These are phyloP conservation scores for Fusarium caatingaense DNA, from an alignment of 2,329 filamentous ascomycete genomes.

Conservation along the genomic window DNA sequence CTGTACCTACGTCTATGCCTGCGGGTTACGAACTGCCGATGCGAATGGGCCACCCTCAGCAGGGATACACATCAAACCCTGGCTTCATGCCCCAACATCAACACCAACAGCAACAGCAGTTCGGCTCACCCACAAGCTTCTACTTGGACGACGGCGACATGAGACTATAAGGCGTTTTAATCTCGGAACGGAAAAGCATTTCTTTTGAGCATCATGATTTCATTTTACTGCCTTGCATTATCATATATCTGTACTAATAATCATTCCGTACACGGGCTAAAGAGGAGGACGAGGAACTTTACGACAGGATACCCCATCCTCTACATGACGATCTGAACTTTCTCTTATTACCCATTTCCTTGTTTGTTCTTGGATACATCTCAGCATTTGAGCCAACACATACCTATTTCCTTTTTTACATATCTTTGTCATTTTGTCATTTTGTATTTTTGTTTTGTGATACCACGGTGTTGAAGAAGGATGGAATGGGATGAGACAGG, in stretches of 20 bases:
- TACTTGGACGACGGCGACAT: constrained; percentile 46
- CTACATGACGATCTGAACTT: constrained; percentile 41
- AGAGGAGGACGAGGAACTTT: constrained; percentile 41
- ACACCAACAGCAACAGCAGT: constrained; percentile 45
- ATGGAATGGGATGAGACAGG: constrained; percentile 34
- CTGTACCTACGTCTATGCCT: constrained; percentile 45
- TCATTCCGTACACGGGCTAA: constrained; percentile 22
- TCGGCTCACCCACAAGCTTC: constrained; percentile 46
- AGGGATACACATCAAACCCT: constrained; percentile 43
- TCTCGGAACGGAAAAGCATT: constrained; percentile 37
- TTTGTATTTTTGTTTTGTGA: constrained; percentile 44
- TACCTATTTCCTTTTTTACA: constrained; percentile 22
- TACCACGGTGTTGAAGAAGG: constrained; percentile 46
- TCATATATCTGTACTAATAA: constrained; percentile 45
- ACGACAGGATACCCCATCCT: constrained; percentile 43
- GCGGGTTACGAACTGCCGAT: constrained; percentile 47
- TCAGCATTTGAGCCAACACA: constrained; percentile 24
- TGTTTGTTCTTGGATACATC: constrained; percentile 18
- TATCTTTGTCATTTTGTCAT: constrained; percentile 6
- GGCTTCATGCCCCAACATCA: constrained; percentile 43
- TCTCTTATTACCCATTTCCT: constrained; percentile 27
- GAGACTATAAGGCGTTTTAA: constrained; percentile 42
- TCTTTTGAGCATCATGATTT: constrained; percentile 36
- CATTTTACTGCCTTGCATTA: constrained; percentile 22
- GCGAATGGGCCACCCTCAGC: constrained; percentile 43